A percentile compares a stretch with the other conserved stretches of the same genome.
Evolutionary conservation across 1,284 basidiomycete species (phyloP).

Genomic region (Mycosarcoma mackinlayi): DNA sequence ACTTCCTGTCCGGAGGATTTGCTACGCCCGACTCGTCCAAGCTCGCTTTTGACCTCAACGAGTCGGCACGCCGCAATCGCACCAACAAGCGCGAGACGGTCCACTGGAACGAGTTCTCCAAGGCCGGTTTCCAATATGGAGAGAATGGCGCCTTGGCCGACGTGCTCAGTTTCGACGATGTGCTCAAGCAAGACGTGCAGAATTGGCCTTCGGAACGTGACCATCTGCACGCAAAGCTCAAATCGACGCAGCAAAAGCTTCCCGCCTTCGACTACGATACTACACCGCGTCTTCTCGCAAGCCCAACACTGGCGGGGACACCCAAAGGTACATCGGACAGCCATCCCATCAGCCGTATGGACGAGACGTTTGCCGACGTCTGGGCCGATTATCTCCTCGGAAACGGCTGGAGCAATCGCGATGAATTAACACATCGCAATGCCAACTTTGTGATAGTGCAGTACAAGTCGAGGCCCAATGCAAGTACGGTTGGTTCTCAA

Average conservation of each 20-base stretch:
- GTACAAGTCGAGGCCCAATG: constrained; percentile 54
- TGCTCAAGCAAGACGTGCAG: constrained; percentile 54
- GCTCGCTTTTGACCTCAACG: constrained; percentile 63
- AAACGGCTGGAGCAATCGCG: constrained; percentile 66
- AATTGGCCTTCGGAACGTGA: constrained; percentile 55
- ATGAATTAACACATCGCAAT: constrained; percentile 64
- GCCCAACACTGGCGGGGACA: constrained; percentile 36
- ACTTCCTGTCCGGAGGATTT: constrained; percentile 62
- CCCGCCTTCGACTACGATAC: constrained; percentile 63
- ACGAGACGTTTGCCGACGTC: constrained; percentile 64
- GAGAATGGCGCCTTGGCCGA: constrained; percentile 41
- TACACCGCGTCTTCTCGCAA: constrained; percentile 45
- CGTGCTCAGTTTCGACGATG: constrained; percentile 62
- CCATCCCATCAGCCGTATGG: constrained; percentile 58
- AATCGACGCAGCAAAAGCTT: constrained; percentile 39
- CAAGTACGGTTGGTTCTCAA: constrained; percentile 46
- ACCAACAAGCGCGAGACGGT: constrained; percentile 45
- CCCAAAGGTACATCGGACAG: constrained; percentile 18
- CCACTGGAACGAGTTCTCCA: constrained; percentile 62
- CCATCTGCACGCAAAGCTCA: constrained; percentile 45
- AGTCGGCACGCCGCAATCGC: constrained; percentile 54
- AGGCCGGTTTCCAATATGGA: constrained; percentile 46
- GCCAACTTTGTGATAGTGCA: constrained; percentile 67
- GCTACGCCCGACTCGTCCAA: constrained; percentile 59
- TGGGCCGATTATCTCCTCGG: constrained; percentile 66